These are phyloP conservation scores for Sungouiozyma intestinalis DNA, from an alignment of 805 yeast genomes.

Conservation along the genomic window DNA sequence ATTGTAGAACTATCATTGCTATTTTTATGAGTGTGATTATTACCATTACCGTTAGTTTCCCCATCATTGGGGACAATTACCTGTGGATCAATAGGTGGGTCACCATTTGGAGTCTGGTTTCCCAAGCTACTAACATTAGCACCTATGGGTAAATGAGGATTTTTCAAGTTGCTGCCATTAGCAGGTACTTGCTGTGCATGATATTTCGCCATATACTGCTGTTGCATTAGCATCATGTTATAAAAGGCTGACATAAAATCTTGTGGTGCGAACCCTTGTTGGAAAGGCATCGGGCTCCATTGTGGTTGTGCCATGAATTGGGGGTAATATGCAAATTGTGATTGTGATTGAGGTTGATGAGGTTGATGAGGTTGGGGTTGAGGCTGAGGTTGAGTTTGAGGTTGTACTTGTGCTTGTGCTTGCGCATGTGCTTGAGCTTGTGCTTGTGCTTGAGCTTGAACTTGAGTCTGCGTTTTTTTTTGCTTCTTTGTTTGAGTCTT, in stretches of 20 bases:
- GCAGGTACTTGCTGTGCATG: neutral
- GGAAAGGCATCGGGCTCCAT: neutral
- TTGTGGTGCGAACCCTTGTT: slow-evolving; percentile 4
- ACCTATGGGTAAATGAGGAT: neutral
- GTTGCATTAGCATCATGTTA: slow-evolving; percentile 1
- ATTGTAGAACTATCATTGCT: neutral
- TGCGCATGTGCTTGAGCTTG: too few species aligned
- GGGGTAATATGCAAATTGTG: neutral
- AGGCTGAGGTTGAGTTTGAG: too few species aligned
- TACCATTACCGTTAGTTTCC: neutral
- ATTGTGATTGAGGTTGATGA: too few species aligned
- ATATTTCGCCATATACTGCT: neutral
- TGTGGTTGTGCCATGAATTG: neutral
- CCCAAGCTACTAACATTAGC: neutral
- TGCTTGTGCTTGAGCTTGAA: too few species aligned
- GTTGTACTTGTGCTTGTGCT: too few species aligned
- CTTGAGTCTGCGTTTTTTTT: too few species aligned
- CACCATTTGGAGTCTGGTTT: neutral
- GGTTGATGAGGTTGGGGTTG: too few species aligned
- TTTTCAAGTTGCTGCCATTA: neutral
- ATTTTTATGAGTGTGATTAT: neutral
- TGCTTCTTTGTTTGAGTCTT: too few species aligned
- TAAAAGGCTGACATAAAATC: neutral
- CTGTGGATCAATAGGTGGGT: neutral
- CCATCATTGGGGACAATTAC: neutral